Evolutionary conservation across 2,329 filamentous ascomycete species (phyloP), one percentile per base, ranked within the genome.

Genomic region (Lachnellula cervina): DNA sequence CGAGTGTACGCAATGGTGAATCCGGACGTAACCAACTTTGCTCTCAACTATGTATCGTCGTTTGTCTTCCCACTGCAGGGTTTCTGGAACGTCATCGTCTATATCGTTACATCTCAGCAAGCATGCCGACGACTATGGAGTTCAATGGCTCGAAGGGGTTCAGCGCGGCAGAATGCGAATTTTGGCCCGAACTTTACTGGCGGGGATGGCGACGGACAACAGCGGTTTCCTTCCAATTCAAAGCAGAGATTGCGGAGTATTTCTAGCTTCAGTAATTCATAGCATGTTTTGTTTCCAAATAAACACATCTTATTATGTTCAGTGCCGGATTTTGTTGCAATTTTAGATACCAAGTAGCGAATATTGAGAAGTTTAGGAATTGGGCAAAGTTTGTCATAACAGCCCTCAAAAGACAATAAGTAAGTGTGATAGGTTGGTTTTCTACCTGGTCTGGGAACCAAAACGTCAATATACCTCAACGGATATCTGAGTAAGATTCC

Each of bases 51-150:
- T 45, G 40, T 52, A 2, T 42, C 52, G 19, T 49, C 55, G n/a
- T 32, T 56, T 17, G 49, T 55, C 21, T 48, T 59, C 16, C 50
- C 58, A 21, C 34, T 90, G 0, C 89, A 93, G 66, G 89, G 89
- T 0, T 87, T 90, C 64, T 92, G 89, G 88, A 93, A 93, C 68
- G 81, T 84, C 35, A 71, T 88, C 57, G 89, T 93, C 59, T 93
- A 92, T 70, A 72, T 83, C 16, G 78, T 82, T 14, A 89, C 86
- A 1, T 89, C 86, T 1, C 83, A 83, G 77, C 72, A 79, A 13
- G 56, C 56, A 19, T 58, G 56, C 32, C 17, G 13, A n/a, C n/a
- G 49, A 19, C 44, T 58, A 11, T 48, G 19, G 19, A 40, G 34
- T 13, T n/a, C n/a, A 9, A n/a, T 16, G 16, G 48, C 43, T 35